Conservation (phyloP, 1,284 basidiomycete species). For the Leccinum fallax region DNA sequence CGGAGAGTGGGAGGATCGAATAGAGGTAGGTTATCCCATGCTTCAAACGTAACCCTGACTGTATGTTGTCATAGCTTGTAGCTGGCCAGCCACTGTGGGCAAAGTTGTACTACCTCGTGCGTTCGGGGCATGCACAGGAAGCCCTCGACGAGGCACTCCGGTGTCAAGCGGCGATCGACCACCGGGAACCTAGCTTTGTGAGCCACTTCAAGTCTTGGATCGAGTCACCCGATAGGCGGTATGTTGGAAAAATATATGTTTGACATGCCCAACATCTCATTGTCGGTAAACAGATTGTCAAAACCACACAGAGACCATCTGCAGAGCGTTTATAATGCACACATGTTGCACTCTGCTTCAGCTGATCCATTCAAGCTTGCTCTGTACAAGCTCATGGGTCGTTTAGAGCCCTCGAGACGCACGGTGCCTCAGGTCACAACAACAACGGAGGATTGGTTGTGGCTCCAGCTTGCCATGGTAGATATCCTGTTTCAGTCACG, state of each 20-base stretch:
- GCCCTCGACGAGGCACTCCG: slow-evolving; percentile 78
- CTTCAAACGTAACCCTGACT: neutral
- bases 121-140: slow-evolving; percentile 82
- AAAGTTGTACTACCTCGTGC: slow-evolving; percentile 86
- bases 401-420: slow-evolving; percentile 83
- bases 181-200: slow-evolving; percentile 84
- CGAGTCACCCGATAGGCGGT: slow-evolving; percentile 81
- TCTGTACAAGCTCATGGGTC: slow-evolving; percentile 93
- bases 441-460: slow-evolving; percentile 98
- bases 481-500: neutral
- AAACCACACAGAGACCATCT: slow-evolving; percentile 85
- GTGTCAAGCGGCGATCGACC: slow-evolving; percentile 75
- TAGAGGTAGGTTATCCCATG: slow-evolving; percentile 61
- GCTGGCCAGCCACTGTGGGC: slow-evolving; percentile 92
- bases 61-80: slow-evolving; percentile 55
- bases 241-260: slow-evolving; percentile 24
- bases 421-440: slow-evolving; percentile 84
- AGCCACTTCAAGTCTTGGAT: slow-evolving; percentile 86
- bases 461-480: slow-evolving; percentile 93
- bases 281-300: slow-evolving; percentile 54
- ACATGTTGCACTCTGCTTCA: slow-evolving; percentile 84
- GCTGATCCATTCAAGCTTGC: slow-evolving; percentile 96
- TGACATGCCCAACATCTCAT: slow-evolving; percentile 7
- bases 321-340: slow-evolving; percentile 87
- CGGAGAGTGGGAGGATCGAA: slow-evolving; percentile 82